Evolutionary conservation across 2,329 filamentous ascomycete species (phyloP).

Genomic region (Botrytis hyacinthi): DNA sequence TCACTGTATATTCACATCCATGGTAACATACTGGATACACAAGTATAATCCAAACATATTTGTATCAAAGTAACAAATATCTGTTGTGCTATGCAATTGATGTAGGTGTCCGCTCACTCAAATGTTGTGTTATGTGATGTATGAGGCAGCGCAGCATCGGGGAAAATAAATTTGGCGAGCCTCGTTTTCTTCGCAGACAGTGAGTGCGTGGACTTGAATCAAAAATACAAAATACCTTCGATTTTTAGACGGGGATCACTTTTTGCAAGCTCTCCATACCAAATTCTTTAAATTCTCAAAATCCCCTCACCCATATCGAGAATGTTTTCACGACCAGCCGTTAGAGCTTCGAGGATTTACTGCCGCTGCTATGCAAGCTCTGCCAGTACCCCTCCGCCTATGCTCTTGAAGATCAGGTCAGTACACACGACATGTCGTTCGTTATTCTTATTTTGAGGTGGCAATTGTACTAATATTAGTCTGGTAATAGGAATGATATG

Average conservation of each 20-base stretch:
- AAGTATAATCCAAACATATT: not conserved
- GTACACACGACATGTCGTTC: not conserved
- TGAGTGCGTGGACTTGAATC: not conserved
- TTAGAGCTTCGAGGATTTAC: conserved; percentile 32
- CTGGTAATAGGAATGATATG: conserved; percentile 48
- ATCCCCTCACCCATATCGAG: not conserved
- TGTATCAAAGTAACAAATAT: not conserved
- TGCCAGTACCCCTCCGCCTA: conserved; percentile 35
- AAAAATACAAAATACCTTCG: not conserved
- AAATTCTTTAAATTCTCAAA: not conserved
- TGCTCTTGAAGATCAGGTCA: conserved; percentile 41
- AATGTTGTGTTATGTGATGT: conserved; percentile 4
- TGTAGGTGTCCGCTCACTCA: not conserved
- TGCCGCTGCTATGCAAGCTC: conserved; percentile 34
- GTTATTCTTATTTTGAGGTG: not conserved
- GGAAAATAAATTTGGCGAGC: conserved; percentile 13
- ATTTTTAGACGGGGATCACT: not conserved
- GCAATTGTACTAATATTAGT: not conserved
- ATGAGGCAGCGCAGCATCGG: not conserved
- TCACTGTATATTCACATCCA: not conserved
- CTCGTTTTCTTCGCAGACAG: conserved; percentile 1
- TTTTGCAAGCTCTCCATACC: not conserved
- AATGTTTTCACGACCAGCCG: conserved; percentile 29
- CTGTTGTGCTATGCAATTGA: not conserved
- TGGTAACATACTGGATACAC: not conserved